phyloP scores from a whole-genome alignment of 257 asterid genomes.

The Primulina huaijiensis region DNA sequence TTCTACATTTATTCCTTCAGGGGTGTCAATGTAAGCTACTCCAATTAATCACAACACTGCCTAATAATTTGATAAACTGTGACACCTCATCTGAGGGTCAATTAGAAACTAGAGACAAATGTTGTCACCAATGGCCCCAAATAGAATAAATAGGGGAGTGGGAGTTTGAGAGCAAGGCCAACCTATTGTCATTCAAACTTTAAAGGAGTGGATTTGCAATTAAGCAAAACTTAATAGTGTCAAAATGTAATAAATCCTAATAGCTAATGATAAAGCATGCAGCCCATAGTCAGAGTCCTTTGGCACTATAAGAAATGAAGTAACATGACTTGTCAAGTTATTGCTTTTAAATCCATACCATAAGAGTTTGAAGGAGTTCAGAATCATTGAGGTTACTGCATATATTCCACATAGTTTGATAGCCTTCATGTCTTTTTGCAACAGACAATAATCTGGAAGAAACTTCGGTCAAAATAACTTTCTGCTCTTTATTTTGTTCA shows the following conservation, averaged over 20 bases:
- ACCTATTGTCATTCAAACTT: background rate
- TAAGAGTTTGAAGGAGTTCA: slow-evolving; percentile 74
- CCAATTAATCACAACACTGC: background rate
- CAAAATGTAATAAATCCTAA: background rate
- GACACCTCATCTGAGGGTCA: background rate
- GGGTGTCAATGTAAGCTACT: background rate
- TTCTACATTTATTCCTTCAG: background rate
- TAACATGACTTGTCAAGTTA: slow-evolving; percentile 8
- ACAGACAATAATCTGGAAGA: slow-evolving; percentile 66
- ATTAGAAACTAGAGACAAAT: too few relatives aligned
- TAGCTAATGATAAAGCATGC: background rate
- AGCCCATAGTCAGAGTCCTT: background rate
- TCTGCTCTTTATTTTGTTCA: slow-evolving; percentile 45
- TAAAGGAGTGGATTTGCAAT: background rate
- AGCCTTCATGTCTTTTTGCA: slow-evolving; percentile 82
- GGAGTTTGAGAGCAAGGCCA: background rate
- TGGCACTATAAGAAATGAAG: slow-evolving; percentile 16
- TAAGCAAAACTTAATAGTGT: background rate
- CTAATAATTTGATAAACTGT: too few relatives aligned
- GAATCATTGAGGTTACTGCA: slow-evolving; percentile 68
- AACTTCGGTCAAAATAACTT: slow-evolving; percentile 47
- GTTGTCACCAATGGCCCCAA: background rate
- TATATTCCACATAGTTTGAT: slow-evolving; percentile 82
- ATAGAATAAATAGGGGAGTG: background rate
- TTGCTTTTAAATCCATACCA: slow-evolving; percentile 48